Conservation (phyloP, 2,329 filamentous ascomycete species). For the Diaporthe sp. region DNA sequence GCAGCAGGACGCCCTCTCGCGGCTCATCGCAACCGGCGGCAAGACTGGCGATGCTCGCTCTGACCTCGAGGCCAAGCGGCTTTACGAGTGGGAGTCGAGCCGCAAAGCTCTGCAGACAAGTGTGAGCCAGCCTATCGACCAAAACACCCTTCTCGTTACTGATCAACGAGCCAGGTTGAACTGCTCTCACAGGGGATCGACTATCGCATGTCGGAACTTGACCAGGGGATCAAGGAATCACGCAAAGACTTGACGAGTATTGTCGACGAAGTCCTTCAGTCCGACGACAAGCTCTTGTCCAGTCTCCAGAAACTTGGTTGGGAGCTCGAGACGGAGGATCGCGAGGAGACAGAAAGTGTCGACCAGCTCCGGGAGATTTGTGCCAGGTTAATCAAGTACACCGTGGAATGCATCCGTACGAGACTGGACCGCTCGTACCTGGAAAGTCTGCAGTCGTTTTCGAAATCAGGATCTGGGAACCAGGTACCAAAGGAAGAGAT, state of each 20-base stretch:
- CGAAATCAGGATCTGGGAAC: constrained; percentile 31
- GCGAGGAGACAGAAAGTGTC: constrained; percentile 66
- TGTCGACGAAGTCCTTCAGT: constrained; percentile 64
- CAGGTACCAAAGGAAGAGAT: constrained; percentile 57
- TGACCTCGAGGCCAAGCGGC: constrained; percentile 52
- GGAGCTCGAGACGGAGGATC: constrained; percentile 68
- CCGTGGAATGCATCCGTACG: constrained; percentile 67
- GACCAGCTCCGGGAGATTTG: constrained; percentile 71
- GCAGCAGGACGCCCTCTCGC: constrained; percentile 72
- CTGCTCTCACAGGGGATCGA: constrained; percentile 62
- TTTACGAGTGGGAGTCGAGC: constrained; percentile 56
- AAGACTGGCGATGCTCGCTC: constrained; percentile 52
- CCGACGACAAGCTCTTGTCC: constrained; percentile 75
- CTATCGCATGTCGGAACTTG: constrained; percentile 62
- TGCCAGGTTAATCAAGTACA: constrained; percentile 70
- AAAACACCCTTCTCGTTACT: neutral
- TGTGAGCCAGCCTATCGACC: constrained; percentile 49
- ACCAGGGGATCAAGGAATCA: constrained; percentile 63
- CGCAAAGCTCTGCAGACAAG: constrained; percentile 57
- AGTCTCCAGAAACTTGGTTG: constrained; percentile 76
- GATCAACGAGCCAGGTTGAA: constrained; percentile 56
- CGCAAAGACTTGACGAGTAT: constrained; percentile 61
- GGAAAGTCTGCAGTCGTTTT: constrained; percentile 56
- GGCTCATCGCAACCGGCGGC: constrained; percentile 61
- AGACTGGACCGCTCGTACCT: constrained; percentile 69